Percentiles rank a stretch among this genome's conserved stretches.
Conservation (phyloP, 169 alveolate genomes). For the Eimeria necatrix region DNA sequence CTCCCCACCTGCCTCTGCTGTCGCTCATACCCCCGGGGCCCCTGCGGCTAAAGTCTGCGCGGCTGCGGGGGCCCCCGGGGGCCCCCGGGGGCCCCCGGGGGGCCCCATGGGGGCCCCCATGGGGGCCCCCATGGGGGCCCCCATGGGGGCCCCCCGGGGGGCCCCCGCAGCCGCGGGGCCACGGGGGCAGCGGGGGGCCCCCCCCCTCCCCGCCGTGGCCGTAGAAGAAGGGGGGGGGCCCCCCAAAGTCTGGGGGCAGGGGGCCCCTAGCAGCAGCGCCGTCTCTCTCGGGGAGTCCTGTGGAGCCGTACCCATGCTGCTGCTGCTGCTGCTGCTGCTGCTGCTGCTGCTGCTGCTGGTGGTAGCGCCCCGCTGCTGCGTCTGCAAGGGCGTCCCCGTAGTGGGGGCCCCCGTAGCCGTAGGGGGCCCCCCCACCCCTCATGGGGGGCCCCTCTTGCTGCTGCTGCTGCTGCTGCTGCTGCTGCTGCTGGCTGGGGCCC, state of each 20-base stretch:
- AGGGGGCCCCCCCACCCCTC: constrained; percentile 17
- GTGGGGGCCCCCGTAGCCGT: constrained; percentile 6
- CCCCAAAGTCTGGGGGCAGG: not conserved
- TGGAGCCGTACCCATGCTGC: not conserved
- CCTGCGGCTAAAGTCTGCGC: too few species aligned
- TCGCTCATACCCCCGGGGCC: too few species aligned
- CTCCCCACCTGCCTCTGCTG: too few species aligned
- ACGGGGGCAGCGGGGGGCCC: not conserved
- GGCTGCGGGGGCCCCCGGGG: not conserved
- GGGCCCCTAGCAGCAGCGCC: not conserved
- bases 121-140: too few species aligned
- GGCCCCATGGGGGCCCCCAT: too few species aligned
- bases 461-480: constrained; percentile 6
- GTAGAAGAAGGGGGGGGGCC: not conserved
- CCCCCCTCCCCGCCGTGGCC: not conserved
- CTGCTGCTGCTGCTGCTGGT: too few species aligned
- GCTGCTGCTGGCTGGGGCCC: not conserved
- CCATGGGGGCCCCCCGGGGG: too few species aligned
- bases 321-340: constrained; percentile 7
- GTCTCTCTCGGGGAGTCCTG: not conserved
- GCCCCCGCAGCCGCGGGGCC: not conserved
- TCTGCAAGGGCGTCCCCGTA: not conserved
- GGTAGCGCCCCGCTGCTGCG: not conserved
- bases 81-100: not conserved
- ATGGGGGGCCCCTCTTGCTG: not conserved